Evolutionary conservation across 2,329 filamentous ascomycete genomes (phyloP).

Genomic region (Fusarium globosum): DNA sequence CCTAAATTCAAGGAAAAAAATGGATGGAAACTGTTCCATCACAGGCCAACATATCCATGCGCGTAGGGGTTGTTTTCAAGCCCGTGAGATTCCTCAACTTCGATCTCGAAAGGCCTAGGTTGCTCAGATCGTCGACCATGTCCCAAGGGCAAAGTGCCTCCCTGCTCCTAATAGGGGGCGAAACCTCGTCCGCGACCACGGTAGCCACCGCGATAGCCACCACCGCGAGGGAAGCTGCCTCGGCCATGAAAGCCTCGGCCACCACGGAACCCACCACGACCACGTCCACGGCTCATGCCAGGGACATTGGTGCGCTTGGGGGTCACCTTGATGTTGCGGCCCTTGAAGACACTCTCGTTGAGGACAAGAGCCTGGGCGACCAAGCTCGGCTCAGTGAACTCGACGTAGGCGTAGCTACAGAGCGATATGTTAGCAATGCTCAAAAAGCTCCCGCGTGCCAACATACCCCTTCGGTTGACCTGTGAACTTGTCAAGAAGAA

Average conservation of each 20-base stretch:
- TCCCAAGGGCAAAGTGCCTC: slow-evolving; percentile 40
- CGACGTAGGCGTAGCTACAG: slow-evolving; percentile 94
- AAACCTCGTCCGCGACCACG: slow-evolving; percentile 73
- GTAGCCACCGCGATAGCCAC: slow-evolving; percentile 75
- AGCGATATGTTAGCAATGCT: slow-evolving; percentile 25
- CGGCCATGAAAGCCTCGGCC: slow-evolving; percentile 65
- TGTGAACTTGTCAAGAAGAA: slow-evolving; percentile 96
- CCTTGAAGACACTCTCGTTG: slow-evolving; percentile 96
- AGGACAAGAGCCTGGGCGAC: slow-evolving; percentile 94
- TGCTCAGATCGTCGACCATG: slow-evolving; percentile 32
- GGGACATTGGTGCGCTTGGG: slow-evolving; percentile 98
- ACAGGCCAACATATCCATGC: slow-evolving; percentile 22
- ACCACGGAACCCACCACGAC: slow-evolving; percentile 45
- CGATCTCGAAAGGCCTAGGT: slow-evolving; percentile 40
- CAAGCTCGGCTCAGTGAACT: slow-evolving; percentile 93
- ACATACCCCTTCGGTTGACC: slow-evolving; percentile 98
- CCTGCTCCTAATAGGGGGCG: slow-evolving; percentile 69
- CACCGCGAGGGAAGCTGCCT: slow-evolving; percentile 59
- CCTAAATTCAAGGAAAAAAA: slow-evolving; percentile 22
- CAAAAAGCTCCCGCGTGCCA: not conserved
- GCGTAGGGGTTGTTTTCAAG: slow-evolving; percentile 21
- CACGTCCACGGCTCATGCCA: slow-evolving; percentile 87
- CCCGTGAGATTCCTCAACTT: slow-evolving; percentile 39
- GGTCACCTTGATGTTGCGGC: slow-evolving; percentile 91
- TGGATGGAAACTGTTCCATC: slow-evolving; percentile 1